Conservation (phyloP, 2,329 filamentous ascomycete species). For the Xylogone sp. region DNA sequence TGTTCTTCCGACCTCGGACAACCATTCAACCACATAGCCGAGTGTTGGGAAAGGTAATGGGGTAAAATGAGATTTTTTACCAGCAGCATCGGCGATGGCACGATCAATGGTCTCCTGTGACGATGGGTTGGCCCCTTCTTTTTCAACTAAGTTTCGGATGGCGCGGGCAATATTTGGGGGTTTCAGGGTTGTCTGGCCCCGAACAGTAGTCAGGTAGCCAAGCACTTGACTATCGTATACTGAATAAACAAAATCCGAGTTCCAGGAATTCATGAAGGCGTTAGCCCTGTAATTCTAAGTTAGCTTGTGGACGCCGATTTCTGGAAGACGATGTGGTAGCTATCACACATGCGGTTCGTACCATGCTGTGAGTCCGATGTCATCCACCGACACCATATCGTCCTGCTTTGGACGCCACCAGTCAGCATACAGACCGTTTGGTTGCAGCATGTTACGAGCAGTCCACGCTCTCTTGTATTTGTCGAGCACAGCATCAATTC, state of each 20-base stretch:
- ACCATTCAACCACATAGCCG: constrained; percentile 28
- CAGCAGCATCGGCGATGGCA: neutral
- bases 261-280: constrained; percentile 36
- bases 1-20: constrained; percentile 29
- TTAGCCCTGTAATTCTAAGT: too few relatives aligned
- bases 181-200: too few relatives aligned
- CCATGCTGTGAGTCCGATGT: constrained; percentile 25
- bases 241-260: too few relatives aligned
- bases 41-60: constrained; percentile 13
- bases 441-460: constrained; percentile 23
- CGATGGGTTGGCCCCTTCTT: constrained; percentile 10
- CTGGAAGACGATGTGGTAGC: too few relatives aligned
- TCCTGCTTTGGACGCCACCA: constrained; percentile 26
- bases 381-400: neutral
- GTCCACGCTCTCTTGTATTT: constrained; percentile 34
- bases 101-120: neutral
- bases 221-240: too few relatives aligned
- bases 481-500: constrained; percentile 26
- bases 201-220: too few relatives aligned
- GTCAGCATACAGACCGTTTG: constrained; percentile 23
- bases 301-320: too few relatives aligned
- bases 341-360: too few relatives aligned
- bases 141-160: constrained; percentile 16
- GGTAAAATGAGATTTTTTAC: neutral
- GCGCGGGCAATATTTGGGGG: constrained; percentile 18